phyloP scores from a whole-genome alignment of 1,284 basidiomycete species.

The Ceratobasidium sp. region DNA sequence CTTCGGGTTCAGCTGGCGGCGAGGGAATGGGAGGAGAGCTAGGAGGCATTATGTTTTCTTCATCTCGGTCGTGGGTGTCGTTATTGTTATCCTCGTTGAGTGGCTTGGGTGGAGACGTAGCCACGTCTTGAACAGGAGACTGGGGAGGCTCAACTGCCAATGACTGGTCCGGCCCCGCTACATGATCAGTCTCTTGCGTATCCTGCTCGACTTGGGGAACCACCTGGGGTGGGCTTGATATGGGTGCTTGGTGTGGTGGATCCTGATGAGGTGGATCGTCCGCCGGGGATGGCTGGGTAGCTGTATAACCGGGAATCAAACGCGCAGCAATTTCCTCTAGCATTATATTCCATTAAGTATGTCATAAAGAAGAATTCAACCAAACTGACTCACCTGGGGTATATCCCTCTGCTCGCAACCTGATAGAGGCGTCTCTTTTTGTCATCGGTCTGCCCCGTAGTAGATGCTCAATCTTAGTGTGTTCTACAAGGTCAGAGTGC shows the following conservation, averaged over 20 bases:
- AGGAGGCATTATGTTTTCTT: conserved; percentile 27
- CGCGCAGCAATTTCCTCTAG: conserved; percentile 37
- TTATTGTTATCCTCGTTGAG: neutral
- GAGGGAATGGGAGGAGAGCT: conserved; percentile 29
- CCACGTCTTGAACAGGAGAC: neutral
- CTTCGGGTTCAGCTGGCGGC: neutral
- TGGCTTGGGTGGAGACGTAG: neutral
- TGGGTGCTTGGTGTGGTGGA: conserved; percentile 20
- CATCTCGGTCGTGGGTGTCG: neutral
- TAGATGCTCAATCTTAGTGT: conserved; percentile 25
- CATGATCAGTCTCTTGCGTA: too few species aligned
- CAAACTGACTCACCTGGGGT: conserved; percentile 21
- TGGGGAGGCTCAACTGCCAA: neutral
- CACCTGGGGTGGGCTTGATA: conserved; percentile 9
- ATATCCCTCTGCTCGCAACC: conserved; percentile 31
- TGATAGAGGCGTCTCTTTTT: conserved; percentile 28
- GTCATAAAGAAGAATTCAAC: neutral
- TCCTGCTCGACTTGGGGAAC: neutral
- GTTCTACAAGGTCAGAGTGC: conserved; percentile 28
- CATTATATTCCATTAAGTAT: neutral
- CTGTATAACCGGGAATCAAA: conserved; percentile 26
- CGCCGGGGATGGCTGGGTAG: neutral
- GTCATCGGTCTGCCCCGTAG: conserved; percentile 23
- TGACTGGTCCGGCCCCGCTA: neutral
- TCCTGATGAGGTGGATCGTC: neutral